Evolutionary conservation across 2,329 filamentous ascomycete genomes (phyloP), one percentile per base, ranked within the genome.

Genomic region (Claviceps fusiformis): DNA sequence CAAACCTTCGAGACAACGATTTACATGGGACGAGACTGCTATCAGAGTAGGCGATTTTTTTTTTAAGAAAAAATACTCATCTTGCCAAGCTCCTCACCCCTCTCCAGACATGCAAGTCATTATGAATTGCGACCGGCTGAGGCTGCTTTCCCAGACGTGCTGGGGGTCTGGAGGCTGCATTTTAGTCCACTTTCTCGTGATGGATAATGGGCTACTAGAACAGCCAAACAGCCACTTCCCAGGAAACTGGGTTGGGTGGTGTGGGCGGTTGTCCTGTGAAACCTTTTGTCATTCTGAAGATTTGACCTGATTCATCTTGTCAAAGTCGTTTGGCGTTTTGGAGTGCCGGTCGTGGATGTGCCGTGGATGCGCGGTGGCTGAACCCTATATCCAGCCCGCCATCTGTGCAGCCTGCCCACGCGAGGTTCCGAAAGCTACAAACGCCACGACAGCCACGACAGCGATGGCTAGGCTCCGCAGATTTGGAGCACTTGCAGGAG

Each of bases 381-480:
- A 33, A 15, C 29, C 29, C 5, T 6, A 27, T 29, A 29, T 15
- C 52, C 19, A 31, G 52, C 24, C 46, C n/a, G 47, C 31, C 45
- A 52, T 56, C n/a, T 24, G 55, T 55, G 53, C 53, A 50, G 54
- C 53, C 47, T 58, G 54, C 56, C 24, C 59, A 60, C 58, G 59
- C 59, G 59, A 60, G 52, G 51, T 57, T 59, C 58, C 56, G 24
- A 56, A 50, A 37, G 54, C 58, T 56, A 59, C 55, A 44, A 58
- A 47, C 58, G 59, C 56, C 59, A 59, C 58, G 51, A 48, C 45
- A 41, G 31, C 46, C 6, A 52, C n/a, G 35, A 31, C 27, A 24
- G 47, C 31, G 50, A 47, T 29, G 31, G 13, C 9, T 9, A 37
- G 19, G 33, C 52, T 53, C 50, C 27, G 43, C 52, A 39, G 15